Percentiles rank a stretch among this genome's conserved stretches.
Evolutionary conservation across 2,329 filamentous ascomycete genomes (phyloP).

Genomic region (Colletotrichum costaricense): DNA sequence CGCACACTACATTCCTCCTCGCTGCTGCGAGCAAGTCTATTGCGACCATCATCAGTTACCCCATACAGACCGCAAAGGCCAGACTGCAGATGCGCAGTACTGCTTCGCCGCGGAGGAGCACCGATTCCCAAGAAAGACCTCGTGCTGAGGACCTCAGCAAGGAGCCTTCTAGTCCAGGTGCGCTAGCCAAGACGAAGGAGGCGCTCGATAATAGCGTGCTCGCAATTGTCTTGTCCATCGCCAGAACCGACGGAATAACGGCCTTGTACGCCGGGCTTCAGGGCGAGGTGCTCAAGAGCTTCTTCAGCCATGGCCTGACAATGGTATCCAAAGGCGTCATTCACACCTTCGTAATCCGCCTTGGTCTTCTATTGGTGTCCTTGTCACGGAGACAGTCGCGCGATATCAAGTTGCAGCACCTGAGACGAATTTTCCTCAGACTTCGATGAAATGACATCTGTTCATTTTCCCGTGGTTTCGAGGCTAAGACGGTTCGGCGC

Average conservation of each 20-base stretch:
- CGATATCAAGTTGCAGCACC: slow-evolving; percentile 33
- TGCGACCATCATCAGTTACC: slow-evolving; percentile 83
- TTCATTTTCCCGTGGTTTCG: not conserved
- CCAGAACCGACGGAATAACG: slow-evolving; percentile 71
- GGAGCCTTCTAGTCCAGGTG: not conserved
- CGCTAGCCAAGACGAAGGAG: slow-evolving; percentile 30
- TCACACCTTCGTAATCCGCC: slow-evolving; percentile 76
- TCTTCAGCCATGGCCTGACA: slow-evolving; percentile 86
- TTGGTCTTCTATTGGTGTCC: slow-evolving; percentile 69
- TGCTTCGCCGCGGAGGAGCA: slow-evolving; percentile 35
- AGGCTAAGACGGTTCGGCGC: not conserved
- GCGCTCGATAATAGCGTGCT: slow-evolving; percentile 66
- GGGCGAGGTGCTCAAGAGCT: slow-evolving; percentile 83
- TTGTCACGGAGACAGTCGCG: slow-evolving; percentile 11
- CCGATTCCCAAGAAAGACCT: slow-evolving; percentile 37
- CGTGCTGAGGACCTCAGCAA: not conserved
- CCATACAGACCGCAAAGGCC: slow-evolving; percentile 87
- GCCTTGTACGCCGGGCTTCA: slow-evolving; percentile 82
- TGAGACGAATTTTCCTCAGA: slow-evolving; percentile 10
- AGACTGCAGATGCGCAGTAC: slow-evolving; percentile 72
- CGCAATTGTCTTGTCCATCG: slow-evolving; percentile 68
- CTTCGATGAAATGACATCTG: not conserved
- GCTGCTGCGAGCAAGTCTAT: slow-evolving; percentile 84
- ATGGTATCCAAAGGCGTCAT: slow-evolving; percentile 88
- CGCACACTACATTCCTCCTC: slow-evolving; percentile 52